Base-by-base conservation (phyloP, 2,329 filamentous ascomycete species). In the Diaporthe ampelina region DNA sequence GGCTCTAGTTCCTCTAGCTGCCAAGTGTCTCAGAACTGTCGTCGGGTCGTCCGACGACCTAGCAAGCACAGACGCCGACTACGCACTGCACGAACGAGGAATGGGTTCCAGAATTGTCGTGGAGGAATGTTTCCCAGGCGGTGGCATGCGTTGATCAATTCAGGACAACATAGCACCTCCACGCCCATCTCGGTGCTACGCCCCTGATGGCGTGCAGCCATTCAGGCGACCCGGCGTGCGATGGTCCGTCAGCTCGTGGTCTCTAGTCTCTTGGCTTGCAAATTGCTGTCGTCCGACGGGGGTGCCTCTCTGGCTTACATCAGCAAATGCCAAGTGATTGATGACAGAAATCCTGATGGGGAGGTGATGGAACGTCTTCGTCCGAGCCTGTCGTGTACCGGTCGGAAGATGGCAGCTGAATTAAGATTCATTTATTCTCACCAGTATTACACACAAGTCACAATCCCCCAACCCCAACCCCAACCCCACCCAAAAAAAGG, bases 1-100 rank as follows among this genome's bases (percentile, higher is more conserved):
- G 32, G 68, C 35, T 50, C 24, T 48, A 57, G 37, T 32, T 9
- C 19, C 67, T 37, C 29, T 10, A 37, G 43, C 43, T 67, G 43
- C 61, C 45, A 67, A 67, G 61, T 37, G 61, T 67, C 43, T 67
- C 61, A 67, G 61, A 11, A 32, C 13, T 52, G 61, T 52, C 45
- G 61, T 67, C 61, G 61, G 43, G 43, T 35, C 26, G 43, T 65
- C 61, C 61, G 61, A 67, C 9, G 11, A 67, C 29, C 29, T 43
- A 63, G 24, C 24, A 15, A 61, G 61, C 61, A 67, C 61, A 52
- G 61, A 67, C 61, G 45, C 45, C 21, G 7, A 32, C 43, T 35
- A 37, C 26, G 26, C 19, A 48, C 45, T 19, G n/a, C 11, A 26
- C 19, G n/a, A 52, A 52, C 10, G 37, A 15, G 10, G 61, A 32